Conservation (phyloP, 2,329 filamentous ascomycete genomes). For the Aspergillus tanneri region DNA sequence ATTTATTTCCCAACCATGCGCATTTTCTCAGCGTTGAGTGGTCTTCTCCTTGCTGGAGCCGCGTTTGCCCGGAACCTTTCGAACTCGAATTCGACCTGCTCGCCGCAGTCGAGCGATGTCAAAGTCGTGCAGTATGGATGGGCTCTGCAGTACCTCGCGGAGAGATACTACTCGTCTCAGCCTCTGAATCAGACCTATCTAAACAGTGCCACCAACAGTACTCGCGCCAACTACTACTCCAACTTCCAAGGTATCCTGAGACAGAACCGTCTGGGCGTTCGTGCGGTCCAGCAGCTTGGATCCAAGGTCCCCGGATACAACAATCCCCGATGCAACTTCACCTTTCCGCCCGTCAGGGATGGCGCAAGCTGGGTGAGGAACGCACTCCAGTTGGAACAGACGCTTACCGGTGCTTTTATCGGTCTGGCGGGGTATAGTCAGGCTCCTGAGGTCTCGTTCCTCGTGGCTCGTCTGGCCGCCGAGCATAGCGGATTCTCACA, state of each 20-base stretch:
- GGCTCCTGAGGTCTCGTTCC: slow-evolving; percentile 31
- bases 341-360: slow-evolving; percentile 17
- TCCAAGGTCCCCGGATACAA: slow-evolving; percentile 17
- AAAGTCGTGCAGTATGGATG: slow-evolving; percentile 25
- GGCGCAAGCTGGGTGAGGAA: slow-evolving; percentile 20
- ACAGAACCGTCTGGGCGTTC: slow-evolving; percentile 25
- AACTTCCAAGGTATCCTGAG: slow-evolving; percentile 28
- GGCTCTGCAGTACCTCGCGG: slow-evolving; percentile 25
- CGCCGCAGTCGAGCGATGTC: slow-evolving; percentile 21
- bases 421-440: slow-evolving; percentile 30
- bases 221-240: slow-evolving; percentile 17
- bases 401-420: slow-evolving; percentile 26
- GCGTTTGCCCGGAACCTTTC: slow-evolving; percentile 19
- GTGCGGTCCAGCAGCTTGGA: slow-evolving; percentile 25
- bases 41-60: slow-evolving; percentile 23
- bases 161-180: slow-evolving; percentile 24
- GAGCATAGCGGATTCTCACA: slow-evolving; percentile 25
- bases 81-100: slow-evolving; percentile 19
- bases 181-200: slow-evolving; percentile 27
- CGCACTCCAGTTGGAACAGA: slow-evolving; percentile 24
- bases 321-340: slow-evolving; percentile 24
- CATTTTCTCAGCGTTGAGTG: slow-evolving; percentile 17
- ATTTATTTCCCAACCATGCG: slow-evolving; percentile 18
- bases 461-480: slow-evolving; percentile 29
- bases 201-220: slow-evolving; percentile 19